These are phyloP conservation scores for Chlamydomonas applanata DNA, from an alignment of 139 green algal species.

Conservation along the genomic window DNA sequence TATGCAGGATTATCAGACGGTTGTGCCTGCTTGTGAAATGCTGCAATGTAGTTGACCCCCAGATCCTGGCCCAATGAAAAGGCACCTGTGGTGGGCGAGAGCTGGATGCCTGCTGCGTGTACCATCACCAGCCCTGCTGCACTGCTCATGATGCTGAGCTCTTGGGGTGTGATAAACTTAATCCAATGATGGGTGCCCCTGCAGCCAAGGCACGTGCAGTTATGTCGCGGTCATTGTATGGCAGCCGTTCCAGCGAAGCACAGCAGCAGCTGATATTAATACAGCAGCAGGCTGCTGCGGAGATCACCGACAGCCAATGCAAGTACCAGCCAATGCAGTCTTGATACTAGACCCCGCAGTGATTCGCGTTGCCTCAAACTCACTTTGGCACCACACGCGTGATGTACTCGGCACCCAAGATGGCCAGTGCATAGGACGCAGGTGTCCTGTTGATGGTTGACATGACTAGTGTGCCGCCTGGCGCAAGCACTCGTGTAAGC, in stretches of 20 bases:
- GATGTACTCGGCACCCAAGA: slow-evolving; percentile 84
- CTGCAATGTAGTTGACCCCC: slow-evolving; percentile 81
- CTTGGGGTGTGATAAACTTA: slow-evolving; percentile 89
- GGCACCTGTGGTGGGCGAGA: slow-evolving; percentile 38
- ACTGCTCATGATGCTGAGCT: slow-evolving; percentile 63
- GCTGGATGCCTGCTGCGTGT: slow-evolving; percentile 60
- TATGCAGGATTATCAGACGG: neutral
- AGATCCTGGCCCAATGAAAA: slow-evolving; percentile 60
- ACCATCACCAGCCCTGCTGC: slow-evolving; percentile 15
- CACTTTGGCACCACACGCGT: slow-evolving; percentile 54
- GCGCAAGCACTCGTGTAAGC: slow-evolving; percentile 29
- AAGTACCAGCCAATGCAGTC: neutral
- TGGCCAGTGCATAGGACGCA: slow-evolving; percentile 72
- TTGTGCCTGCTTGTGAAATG: slow-evolving; percentile 11
- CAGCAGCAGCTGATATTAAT: neutral
- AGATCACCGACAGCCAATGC: neutral
- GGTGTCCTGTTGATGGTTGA: slow-evolving; percentile 89
- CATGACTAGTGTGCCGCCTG: slow-evolving; percentile 52
- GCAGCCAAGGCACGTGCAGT: neutral
- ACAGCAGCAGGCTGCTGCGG: neutral
- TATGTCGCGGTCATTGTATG: neutral
- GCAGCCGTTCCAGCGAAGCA: neutral
- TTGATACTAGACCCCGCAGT: neutral
- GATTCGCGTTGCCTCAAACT: too few relatives aligned
- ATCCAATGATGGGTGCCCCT: slow-evolving; percentile 83